Conservation (phyloP, 1,139 yeast genomes). For the Barnettozyma hawaiiensis region DNA sequence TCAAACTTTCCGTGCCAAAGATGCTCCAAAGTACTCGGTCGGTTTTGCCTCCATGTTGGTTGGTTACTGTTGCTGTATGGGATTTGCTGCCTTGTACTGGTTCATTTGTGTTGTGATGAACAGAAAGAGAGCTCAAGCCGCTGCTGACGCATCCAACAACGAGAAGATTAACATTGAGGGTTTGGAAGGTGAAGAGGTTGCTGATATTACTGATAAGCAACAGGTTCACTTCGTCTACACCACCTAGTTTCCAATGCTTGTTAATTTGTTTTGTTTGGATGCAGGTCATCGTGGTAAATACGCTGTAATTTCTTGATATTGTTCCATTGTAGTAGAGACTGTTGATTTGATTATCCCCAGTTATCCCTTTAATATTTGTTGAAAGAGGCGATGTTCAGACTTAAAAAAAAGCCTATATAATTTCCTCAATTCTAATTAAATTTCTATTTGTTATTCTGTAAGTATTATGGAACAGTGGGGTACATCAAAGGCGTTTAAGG, state of each 20-base stretch:
- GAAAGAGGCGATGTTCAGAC: too few relatives aligned
- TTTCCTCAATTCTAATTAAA: too few relatives aligned
- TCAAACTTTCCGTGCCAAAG: constrained; percentile 44
- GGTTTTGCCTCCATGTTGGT: constrained; percentile 33
- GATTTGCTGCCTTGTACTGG: constrained; percentile 30
- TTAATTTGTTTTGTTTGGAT: neutral
- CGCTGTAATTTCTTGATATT: neutral
- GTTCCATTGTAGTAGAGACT: too few relatives aligned
- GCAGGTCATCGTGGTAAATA: constrained; percentile 1
- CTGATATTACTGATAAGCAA: constrained; percentile 30
- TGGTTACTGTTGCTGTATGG: constrained; percentile 31
- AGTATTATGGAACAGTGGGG: too few relatives aligned
- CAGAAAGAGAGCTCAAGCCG: constrained; percentile 15
- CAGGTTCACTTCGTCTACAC: constrained; percentile 29
- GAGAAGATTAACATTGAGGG: constrained; percentile 12
- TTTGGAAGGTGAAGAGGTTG: constrained; percentile 24
- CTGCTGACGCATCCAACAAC: neutral
- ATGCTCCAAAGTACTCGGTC: constrained; percentile 47
- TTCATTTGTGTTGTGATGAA: constrained; percentile 26
- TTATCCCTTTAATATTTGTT: too few relatives aligned
- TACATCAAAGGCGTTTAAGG: too few relatives aligned
- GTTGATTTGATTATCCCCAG: too few relatives aligned
- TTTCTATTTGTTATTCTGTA: too few relatives aligned
- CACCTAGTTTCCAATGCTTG: constrained; percentile 11
- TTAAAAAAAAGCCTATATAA: too few relatives aligned